Conservation (phyloP, 129 eudicot genomes). For the Oenanthe sinensis region DNA sequence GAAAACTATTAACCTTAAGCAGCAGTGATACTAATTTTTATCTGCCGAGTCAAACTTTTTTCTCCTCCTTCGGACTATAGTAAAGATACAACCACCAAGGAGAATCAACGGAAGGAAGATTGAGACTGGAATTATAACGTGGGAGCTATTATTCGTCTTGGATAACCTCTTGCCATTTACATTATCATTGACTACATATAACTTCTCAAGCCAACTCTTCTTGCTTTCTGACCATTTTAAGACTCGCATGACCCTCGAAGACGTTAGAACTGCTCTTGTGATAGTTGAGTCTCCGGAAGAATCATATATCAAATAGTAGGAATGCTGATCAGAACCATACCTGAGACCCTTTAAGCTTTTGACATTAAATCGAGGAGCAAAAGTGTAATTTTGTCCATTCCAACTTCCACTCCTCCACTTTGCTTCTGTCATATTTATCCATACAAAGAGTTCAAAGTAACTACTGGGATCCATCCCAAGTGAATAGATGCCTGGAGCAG, state of each 20-base stretch:
- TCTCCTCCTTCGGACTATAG: not conserved
- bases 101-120: not conserved
- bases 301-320: conserved; percentile 6
- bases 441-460: not conserved
- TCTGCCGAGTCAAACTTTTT: not conserved
- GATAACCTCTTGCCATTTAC: not conserved
- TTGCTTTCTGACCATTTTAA: conserved; percentile 2
- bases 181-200: not conserved
- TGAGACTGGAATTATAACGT: not conserved
- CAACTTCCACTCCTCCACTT: conserved; percentile 10
- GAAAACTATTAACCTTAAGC: not conserved
- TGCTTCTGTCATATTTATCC: not conserved
- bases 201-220: conserved; percentile 6
- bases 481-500: conserved; percentile 1
- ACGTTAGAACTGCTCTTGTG: not conserved
- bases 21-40: not conserved
- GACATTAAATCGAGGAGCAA: not conserved
- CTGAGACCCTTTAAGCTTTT: not conserved
- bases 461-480: conserved; percentile 5
- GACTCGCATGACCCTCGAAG: not conserved
- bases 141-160: not conserved
- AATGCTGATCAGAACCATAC: conserved; percentile 8
- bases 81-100: not conserved
- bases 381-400: conserved; percentile 7
- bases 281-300: not conserved